These are phyloP conservation scores for Grosmannia penicillata DNA, from an alignment of 2,329 filamentous ascomycete genomes.

Conservation along the genomic window DNA sequence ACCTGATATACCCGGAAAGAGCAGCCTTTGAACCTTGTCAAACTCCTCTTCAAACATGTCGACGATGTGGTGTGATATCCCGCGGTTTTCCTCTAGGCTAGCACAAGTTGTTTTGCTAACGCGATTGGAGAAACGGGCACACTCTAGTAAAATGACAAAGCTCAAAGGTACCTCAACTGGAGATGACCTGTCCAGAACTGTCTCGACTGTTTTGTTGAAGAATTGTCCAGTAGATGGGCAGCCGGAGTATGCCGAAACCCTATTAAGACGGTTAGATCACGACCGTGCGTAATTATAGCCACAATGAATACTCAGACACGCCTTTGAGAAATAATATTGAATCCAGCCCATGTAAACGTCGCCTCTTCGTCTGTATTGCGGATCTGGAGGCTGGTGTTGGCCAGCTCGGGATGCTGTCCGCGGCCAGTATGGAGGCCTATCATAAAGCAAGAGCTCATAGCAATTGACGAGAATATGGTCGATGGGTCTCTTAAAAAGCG, in stretches of 20 bases:
- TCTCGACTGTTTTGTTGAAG: conserved; percentile 35
- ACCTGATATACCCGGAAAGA: conserved; percentile 33
- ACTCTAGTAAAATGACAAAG: conserved; percentile 30
- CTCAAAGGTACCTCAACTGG: conserved; percentile 26
- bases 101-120: conserved; percentile 32
- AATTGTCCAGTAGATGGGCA: conserved; percentile 27
- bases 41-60: conserved; percentile 37
- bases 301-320: conserved; percentile 11
- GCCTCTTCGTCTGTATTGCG: conserved; percentile 36
- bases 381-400: conserved; percentile 26
- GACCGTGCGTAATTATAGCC: not conserved
- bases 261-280: not conserved
- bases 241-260: conserved; percentile 25
- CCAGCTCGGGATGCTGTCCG: conserved; percentile 33
- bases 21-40: conserved; percentile 27
- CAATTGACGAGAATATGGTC: conserved; percentile 28
- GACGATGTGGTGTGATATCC: conserved; percentile 30
- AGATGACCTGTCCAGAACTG: conserved; percentile 24
- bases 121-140: conserved; percentile 34
- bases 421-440: conserved; percentile 37
- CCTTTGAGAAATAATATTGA: conserved; percentile 36
- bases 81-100: conserved; percentile 28
- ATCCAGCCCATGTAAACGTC: conserved; percentile 35
- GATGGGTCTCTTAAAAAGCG: conserved; percentile 37
- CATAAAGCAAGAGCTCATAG: conserved; percentile 31